phyloP scores from a whole-genome alignment of 2,329 filamentous ascomycete genomes.

The Colletotrichum aenigma region DNA sequence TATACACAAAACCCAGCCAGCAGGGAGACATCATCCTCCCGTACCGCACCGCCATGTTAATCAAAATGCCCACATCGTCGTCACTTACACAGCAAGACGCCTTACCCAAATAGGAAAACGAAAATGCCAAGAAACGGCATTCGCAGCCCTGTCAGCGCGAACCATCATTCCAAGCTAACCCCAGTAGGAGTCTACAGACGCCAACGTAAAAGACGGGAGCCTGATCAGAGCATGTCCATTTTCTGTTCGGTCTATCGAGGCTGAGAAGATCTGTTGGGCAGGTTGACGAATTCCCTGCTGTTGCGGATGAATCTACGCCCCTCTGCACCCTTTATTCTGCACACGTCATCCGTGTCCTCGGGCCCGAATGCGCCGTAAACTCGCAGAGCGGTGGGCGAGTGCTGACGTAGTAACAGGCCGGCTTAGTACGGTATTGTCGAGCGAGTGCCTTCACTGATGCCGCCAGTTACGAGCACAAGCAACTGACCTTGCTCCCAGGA shows the following conservation, averaged over 20 bases:
- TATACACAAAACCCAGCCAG: neutral
- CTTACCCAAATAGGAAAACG: neutral
- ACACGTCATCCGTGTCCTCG: neutral
- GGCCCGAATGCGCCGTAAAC: neutral
- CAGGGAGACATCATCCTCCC: neutral
- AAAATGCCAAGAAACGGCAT: neutral
- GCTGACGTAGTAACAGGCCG: neutral
- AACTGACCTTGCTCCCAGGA: neutral
- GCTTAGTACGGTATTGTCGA: neutral
- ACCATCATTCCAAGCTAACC: neutral
- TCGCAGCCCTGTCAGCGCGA: neutral
- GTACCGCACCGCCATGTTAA: neutral
- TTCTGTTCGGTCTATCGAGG: neutral
- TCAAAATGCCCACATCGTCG: neutral
- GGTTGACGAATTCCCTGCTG: neutral
- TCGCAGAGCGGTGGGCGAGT: neutral
- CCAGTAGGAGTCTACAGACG: neutral
- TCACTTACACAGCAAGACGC: neutral
- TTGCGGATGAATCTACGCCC: neutral
- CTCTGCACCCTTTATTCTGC: neutral
- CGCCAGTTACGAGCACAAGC: neutral
- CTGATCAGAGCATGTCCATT: neutral
- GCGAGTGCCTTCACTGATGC: neutral
- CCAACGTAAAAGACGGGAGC: neutral
- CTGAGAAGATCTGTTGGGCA: neutral